Base-by-base conservation (phyloP, 352 stramenopile species). In the Albugo candida region DNA sequence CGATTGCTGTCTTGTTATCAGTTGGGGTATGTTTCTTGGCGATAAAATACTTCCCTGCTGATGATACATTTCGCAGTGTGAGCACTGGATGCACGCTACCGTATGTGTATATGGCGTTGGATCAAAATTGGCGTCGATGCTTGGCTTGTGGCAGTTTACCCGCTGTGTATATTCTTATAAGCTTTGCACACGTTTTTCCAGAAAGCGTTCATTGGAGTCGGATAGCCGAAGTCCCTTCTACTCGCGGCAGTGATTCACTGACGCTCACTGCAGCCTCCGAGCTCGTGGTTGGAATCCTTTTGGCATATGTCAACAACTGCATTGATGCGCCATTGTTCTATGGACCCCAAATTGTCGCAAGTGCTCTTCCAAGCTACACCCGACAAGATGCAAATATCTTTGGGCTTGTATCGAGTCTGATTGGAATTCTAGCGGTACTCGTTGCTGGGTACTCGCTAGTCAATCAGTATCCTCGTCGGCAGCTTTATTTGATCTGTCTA, bases 271-370 rank as follows among this genome's bases (percentile, higher is more conserved):
- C 69, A 24, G 62, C 63, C 12, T 54, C 81, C n/a, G 72, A 86
- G 46, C 71, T 92, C 11, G 41, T 64, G 37, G 76, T 87, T 17
- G 78, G 78, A 16, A 70, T 92, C 13, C 39, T 88, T 43, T 59
- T 88, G 12, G 78, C 78, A 1, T 88, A 85, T 54, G 76, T 84
- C 31, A 88, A 92, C 59, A 92, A 92, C 55, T 92, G 72, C 46
- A 72, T 92, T 18, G 75, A 88, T 51, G 70, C 73, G 12, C 85
- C 74, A 52, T 70, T 91, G n/a, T 91, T 91, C 49, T 91, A 91
- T 54, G 78, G 78, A 1, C 78, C 78, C 0, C 61, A 78, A 58
- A 88, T 91, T 53, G 74, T 91, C 42, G 67, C 75, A 45, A 81
- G 78, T 49, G 71, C 73, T 10, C 66, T 79, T 11, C 46, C 42